Percentiles rank a stretch among this genome's conserved stretches.
Evolutionary conservation across 257 asterid species (phyloP).

Genomic region (Pogostemon cablin): DNA sequence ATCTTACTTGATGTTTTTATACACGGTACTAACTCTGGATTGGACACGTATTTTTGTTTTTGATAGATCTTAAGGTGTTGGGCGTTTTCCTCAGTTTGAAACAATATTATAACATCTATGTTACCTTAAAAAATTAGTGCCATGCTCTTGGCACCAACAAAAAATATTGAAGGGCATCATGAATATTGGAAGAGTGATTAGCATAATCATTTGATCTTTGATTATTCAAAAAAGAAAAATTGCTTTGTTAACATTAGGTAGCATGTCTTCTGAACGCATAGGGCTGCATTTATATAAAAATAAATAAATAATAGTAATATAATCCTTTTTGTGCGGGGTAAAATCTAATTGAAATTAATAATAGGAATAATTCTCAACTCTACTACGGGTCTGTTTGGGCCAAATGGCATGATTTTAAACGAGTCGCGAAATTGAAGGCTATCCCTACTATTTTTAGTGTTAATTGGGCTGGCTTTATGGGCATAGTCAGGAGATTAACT

Average conservation of each 20-base stretch:
- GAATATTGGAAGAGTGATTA: not conserved
- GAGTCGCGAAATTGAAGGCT: too few relatives aligned
- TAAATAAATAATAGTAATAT: too few relatives aligned
- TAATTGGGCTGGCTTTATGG: too few relatives aligned
- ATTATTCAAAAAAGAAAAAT: not conserved
- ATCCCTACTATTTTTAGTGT: too few relatives aligned
- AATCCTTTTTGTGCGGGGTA: too few relatives aligned
- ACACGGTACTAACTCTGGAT: slow-evolving; percentile 87
- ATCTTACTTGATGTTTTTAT: slow-evolving; percentile 23
- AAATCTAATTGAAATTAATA: too few relatives aligned
- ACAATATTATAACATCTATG: slow-evolving; percentile 6
- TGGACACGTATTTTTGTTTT: slow-evolving; percentile 93
- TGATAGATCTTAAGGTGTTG: slow-evolving; percentile 88
- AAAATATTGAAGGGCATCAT: slow-evolving; percentile 10
- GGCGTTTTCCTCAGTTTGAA: not conserved
- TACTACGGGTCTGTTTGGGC: too few relatives aligned
- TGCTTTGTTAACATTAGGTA: not conserved
- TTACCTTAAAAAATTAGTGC: slow-evolving; percentile 17
- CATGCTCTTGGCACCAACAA: slow-evolving; percentile 4
- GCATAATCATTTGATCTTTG: not conserved
- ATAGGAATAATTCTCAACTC: too few relatives aligned
- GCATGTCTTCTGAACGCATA: not conserved
- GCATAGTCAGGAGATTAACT: too few relatives aligned
- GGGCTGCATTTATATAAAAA: too few relatives aligned
- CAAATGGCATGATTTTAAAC: too few relatives aligned